These are phyloP conservation scores for Paramecium sexaurelia DNA, from an alignment of 73 alveolate species.

Conservation along the genomic window DNA sequence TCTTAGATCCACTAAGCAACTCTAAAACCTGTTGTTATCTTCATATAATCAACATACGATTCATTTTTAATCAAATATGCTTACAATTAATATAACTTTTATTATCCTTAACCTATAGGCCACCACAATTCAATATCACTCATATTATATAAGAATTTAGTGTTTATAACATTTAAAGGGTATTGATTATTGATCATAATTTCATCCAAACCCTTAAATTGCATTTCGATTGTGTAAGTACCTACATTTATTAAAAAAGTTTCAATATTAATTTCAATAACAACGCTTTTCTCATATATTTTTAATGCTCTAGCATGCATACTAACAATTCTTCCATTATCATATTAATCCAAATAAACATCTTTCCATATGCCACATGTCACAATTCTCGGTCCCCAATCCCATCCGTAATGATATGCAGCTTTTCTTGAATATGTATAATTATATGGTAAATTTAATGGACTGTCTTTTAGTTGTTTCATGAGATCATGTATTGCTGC, in stretches of 20 bases:
- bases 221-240: not conserved
- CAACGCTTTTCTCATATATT: not conserved
- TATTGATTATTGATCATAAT: not conserved
- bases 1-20: slow-evolving; percentile 66
- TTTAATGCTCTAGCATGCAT: not conserved
- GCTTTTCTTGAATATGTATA: slow-evolving; percentile 76
- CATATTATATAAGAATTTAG: not conserved
- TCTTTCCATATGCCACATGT: slow-evolving; percentile 80
- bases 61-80: slow-evolving; percentile 19
- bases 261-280: not conserved
- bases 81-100: slow-evolving; percentile 31
- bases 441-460: slow-evolving; percentile 65
- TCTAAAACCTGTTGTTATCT: slow-evolving; percentile 67
- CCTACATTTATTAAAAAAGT: not conserved
- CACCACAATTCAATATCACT: slow-evolving; percentile 5
- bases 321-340: slow-evolving; percentile 54
- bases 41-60: slow-evolving; percentile 17
- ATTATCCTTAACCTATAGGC: slow-evolving; percentile 32
- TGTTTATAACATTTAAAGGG: not conserved
- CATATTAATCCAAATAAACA: slow-evolving; percentile 62
- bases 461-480: slow-evolving; percentile 50
- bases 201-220: not conserved
- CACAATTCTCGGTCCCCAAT: slow-evolving; percentile 82
- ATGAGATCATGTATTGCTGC: slow-evolving; percentile 71
- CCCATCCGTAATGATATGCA: slow-evolving; percentile 82